Evolutionary conservation across 2,329 filamentous ascomycete species (phyloP).

Genomic region (Colletotrichum karsti): DNA sequence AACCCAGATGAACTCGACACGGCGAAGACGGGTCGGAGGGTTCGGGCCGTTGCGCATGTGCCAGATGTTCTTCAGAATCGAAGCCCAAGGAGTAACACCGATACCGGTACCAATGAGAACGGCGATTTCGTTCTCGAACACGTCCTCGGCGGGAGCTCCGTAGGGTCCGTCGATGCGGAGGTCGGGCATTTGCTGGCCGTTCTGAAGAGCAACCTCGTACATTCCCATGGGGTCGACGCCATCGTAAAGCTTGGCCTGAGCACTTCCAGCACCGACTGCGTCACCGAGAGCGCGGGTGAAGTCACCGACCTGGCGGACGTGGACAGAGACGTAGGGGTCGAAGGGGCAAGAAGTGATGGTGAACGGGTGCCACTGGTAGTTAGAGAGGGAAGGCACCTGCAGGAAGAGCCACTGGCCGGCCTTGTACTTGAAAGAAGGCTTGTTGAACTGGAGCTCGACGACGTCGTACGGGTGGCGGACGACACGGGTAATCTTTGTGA

Average conservation of each 20-base stretch:
- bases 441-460: constrained; percentile 96
- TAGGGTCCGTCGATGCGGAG: constrained; percentile 96
- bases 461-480: constrained; percentile 97
- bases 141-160: constrained; percentile 95
- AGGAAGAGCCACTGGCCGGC: constrained; percentile 98
- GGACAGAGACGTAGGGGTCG: constrained; percentile 92
- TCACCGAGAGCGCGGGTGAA: constrained; percentile 95
- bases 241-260: constrained; percentile 90
- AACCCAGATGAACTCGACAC: constrained; percentile 99
- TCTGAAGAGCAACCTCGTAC: constrained; percentile 96
- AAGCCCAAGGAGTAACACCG: constrained; percentile 86
- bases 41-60: constrained; percentile 91
- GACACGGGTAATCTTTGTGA: constrained; percentile 91
- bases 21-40: constrained; percentile 85
- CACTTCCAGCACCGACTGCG: constrained; percentile 87
- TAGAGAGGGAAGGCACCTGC: constrained; percentile 88
- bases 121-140: constrained; percentile 92
- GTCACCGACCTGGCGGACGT: constrained; percentile 96
- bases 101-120: constrained; percentile 88
- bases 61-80: constrained; percentile 97
- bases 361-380: constrained; percentile 97
- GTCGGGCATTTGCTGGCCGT: constrained; percentile 90
- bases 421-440: constrained; percentile 98
- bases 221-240: constrained; percentile 92
- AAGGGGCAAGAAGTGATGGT: constrained; percentile 98